Percentiles rank a stretch among this genome's conserved stretches.
These are phyloP conservation scores for Mycena filopes DNA, from an alignment of 768 basidiomycete species.

Conservation along the genomic window DNA sequence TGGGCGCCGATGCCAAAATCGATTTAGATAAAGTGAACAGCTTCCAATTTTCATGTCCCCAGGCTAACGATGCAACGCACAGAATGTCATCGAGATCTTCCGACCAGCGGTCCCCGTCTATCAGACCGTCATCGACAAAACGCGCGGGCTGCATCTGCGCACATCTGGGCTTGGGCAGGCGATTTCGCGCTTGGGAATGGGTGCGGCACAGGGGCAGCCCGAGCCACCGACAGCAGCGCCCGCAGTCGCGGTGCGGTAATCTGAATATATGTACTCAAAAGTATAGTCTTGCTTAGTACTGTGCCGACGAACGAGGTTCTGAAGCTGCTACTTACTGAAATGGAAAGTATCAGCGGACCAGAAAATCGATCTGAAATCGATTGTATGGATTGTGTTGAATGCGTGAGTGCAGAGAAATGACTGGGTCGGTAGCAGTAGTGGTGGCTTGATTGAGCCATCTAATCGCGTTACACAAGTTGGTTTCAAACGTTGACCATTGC, in stretches of 20 bases:
- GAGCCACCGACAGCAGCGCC: not conserved
- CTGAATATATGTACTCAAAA: conserved; percentile 25
- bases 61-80: not conserved
- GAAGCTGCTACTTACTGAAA: too few relatives aligned
- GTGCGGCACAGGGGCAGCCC: conserved; percentile 6
- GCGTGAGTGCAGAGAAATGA: too few relatives aligned
- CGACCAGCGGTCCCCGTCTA: conserved; percentile 90
- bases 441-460: too few relatives aligned
- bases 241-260: conserved; percentile 23
- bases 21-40: conserved; percentile 90
- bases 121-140: conserved; percentile 95
- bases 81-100: conserved; percentile 98
- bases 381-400: too few relatives aligned
- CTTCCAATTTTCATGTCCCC: not conserved
- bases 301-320: too few relatives aligned
- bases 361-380: too few relatives aligned
- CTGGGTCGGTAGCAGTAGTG: too few relatives aligned
- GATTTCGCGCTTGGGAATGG: conserved; percentile 48
- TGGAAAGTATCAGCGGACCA: too few relatives aligned
- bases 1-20: conserved; percentile 97
- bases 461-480: too few relatives aligned
- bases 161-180: conserved; percentile 92
- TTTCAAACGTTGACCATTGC: too few relatives aligned
- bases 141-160: conserved; percentile 89
- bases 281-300: conserved; percentile 31